phyloP scores from a whole-genome alignment of 2,329 filamentous ascomycete genomes.

The Diaporthe capsici region DNA sequence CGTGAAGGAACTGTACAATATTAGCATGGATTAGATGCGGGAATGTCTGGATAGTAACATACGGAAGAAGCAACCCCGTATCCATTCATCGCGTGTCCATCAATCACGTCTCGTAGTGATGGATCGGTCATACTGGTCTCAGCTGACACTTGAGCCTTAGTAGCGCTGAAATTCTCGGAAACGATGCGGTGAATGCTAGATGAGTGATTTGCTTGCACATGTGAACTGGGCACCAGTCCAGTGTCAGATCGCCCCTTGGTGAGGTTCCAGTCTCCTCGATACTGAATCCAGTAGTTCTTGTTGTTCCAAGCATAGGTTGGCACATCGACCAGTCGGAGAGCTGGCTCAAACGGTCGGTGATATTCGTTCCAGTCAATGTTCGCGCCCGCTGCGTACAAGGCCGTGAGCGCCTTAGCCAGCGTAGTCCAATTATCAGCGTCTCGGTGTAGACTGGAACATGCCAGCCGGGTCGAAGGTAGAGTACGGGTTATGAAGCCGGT shows the following conservation, averaged over 20 bases:
- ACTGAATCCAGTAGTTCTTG: constrained; percentile 23
- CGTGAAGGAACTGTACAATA: constrained; percentile 1
- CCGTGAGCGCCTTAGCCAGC: not conserved
- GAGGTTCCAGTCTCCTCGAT: constrained; percentile 8
- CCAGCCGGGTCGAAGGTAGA: not conserved
- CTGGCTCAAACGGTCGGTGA: constrained; percentile 19
- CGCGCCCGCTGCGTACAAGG: not conserved
- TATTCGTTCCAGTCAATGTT: constrained; percentile 30
- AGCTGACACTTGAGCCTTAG: not conserved
- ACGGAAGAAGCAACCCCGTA: constrained; percentile 15
- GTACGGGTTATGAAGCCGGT: not conserved
- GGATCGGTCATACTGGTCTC: constrained; percentile 8
- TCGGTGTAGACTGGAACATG: not conserved
- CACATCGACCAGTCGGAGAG: not conserved
- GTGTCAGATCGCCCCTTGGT: constrained; percentile 4
- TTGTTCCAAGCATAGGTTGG: constrained; percentile 28
- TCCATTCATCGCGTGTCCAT: constrained; percentile 8
- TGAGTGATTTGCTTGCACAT: not conserved
- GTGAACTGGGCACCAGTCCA: no score
- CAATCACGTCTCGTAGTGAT: not conserved
- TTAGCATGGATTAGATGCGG: not conserved
- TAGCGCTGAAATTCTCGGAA: not conserved
- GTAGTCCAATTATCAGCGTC: constrained; percentile 3
- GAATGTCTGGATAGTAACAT: not conserved
- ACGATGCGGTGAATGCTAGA: constrained; percentile 17